Conservation (phyloP, 73 alveolate genomes). For the Uronychia binucleata region DNA sequence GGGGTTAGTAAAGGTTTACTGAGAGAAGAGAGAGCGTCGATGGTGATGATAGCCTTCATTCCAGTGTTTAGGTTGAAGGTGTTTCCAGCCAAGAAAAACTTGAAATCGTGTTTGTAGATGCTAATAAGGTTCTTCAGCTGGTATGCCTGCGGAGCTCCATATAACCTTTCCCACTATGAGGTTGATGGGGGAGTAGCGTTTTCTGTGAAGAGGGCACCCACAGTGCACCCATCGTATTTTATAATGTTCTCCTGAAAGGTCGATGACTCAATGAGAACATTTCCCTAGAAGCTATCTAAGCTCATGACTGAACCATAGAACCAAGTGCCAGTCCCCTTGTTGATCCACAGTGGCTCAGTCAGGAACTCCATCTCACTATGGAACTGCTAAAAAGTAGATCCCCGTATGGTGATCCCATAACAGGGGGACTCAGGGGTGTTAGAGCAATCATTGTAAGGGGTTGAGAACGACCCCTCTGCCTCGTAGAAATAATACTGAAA, state of each 20-base stretch:
- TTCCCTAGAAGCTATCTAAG: slow-evolving; percentile 5
- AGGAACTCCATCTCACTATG: background rate
- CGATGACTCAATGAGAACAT: slow-evolving; percentile 2
- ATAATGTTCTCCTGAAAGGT: slow-evolving; percentile 6
- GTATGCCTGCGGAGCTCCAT: background rate
- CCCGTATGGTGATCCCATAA: background rate
- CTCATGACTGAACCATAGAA: slow-evolving; percentile 11
- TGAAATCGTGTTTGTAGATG: background rate
- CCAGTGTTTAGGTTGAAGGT: background rate
- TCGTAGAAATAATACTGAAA: background rate
- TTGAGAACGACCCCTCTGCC: background rate
- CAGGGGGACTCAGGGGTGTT: background rate
- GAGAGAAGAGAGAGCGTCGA: background rate
- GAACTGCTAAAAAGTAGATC: background rate
- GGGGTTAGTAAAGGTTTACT: too few species aligned
- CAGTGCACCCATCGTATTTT: slow-evolving; percentile 3
- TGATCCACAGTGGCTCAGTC: slow-evolving; percentile 4
- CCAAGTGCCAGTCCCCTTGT: background rate
- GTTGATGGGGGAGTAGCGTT: background rate
- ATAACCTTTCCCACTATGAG: background rate
- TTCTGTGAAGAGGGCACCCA: background rate
- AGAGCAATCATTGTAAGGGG: background rate
- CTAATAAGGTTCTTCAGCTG: background rate
- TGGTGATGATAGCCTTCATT: background rate
- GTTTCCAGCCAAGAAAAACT: background rate